Evolutionary conservation across 2,329 filamentous ascomycete species (phyloP).

Genomic region (Exophiala mesophila): DNA sequence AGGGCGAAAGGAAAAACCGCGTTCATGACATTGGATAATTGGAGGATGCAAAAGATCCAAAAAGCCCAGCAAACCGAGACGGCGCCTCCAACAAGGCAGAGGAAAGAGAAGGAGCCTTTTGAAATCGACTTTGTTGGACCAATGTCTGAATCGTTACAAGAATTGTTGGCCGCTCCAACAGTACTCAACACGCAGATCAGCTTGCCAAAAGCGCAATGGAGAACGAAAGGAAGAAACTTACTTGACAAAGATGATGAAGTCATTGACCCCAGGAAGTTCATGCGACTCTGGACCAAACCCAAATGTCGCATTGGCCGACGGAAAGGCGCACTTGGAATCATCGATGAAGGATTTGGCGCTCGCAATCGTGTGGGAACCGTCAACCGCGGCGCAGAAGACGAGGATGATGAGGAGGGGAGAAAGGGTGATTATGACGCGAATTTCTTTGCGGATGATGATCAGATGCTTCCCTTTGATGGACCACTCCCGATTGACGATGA

Average conservation of each 20-base stretch:
- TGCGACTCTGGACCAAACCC: slow-evolving; percentile 90
- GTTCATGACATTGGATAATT: slow-evolving; percentile 97
- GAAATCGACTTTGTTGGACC: slow-evolving; percentile 84
- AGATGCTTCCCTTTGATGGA: slow-evolving; percentile 38
- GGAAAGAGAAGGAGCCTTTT: slow-evolving; percentile 95
- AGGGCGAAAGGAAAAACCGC: slow-evolving; percentile 58
- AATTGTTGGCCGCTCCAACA: slow-evolving; percentile 75
- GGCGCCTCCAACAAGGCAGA: slow-evolving; percentile 49
- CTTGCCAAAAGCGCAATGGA: slow-evolving; percentile 90
- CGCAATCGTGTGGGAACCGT: slow-evolving; percentile 52
- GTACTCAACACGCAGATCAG: slow-evolving; percentile 75
- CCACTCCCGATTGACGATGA: slow-evolving; percentile 43
- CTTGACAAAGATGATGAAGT: slow-evolving; percentile 90
- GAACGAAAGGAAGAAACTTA: slow-evolving; percentile 85
- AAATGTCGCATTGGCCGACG: slow-evolving; percentile 75
- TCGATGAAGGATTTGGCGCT: slow-evolving; percentile 97
- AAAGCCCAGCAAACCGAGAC: slow-evolving; percentile 49
- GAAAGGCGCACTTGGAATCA: slow-evolving; percentile 63
- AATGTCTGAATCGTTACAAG: slow-evolving; percentile 64
- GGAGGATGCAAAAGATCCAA: slow-evolving; percentile 94
- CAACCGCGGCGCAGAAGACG: slow-evolving; percentile 8
- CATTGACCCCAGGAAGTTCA: slow-evolving; percentile 87
- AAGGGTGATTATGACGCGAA: slow-evolving; percentile 86
- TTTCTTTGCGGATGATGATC: slow-evolving; percentile 79
- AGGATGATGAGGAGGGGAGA: slow-evolving; percentile 50